Evolutionary conservation across 1,284 basidiomycete genomes (phyloP).

Genomic region (Grifola frondosa): DNA sequence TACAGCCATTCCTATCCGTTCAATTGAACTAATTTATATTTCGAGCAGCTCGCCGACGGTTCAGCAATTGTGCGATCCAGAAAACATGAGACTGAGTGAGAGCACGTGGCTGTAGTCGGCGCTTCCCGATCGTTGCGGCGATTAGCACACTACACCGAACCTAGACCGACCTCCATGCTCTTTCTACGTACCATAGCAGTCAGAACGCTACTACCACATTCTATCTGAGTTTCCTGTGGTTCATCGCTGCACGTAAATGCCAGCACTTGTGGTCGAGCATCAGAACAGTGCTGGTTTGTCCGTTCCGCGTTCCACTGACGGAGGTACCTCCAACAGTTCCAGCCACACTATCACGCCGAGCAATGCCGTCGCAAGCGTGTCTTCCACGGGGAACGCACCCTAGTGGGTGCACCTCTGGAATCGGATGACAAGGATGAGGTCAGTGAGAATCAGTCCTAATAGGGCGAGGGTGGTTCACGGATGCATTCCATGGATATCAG

Average conservation of each 20-base stretch:
- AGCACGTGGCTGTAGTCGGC: no score
- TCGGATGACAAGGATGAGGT: conserved; percentile 5
- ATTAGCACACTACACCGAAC: no score
- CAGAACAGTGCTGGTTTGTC: conserved; percentile 11
- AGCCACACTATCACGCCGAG: conserved; percentile 9
- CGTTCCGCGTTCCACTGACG: conserved; percentile 13
- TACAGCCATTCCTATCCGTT: no score
- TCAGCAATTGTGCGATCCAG: no score
- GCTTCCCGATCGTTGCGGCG: no score
- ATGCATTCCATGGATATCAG: conserved; percentile 39
- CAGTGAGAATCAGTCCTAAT: background rate
- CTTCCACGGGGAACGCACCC: conserved; percentile 4
- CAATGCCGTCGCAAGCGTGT: conserved; percentile 6
- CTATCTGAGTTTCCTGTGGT: background rate
- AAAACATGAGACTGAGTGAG: no score
- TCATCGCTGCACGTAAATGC: conserved; percentile 10
- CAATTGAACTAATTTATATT: no score
- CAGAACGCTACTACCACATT: background rate
- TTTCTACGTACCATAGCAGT: no score
- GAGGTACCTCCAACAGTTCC: conserved; percentile 8
- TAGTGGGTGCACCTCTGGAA: conserved; percentile 9
- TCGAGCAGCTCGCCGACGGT: no score
- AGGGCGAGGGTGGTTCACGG: conserved; percentile 2
- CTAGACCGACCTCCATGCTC: no score
- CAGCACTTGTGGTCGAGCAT: conserved; percentile 4